Evolutionary conservation across 2,329 filamentous ascomycete genomes (phyloP).

Genomic region (Monosporascus sp.): DNA sequence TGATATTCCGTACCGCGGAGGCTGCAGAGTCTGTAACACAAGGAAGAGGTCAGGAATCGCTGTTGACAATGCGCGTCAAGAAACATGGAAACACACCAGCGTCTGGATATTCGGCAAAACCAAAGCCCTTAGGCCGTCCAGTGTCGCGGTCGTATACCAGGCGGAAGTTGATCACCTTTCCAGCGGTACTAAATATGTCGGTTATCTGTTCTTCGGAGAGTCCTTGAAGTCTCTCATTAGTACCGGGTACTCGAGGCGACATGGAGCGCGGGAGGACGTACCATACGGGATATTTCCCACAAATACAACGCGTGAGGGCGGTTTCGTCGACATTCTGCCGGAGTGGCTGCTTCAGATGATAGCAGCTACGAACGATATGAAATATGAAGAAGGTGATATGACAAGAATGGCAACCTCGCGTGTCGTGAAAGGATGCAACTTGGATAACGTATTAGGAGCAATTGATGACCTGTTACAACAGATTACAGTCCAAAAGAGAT

Average conservation of each 20-base stretch:
- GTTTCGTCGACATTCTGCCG: constrained; percentile 60
- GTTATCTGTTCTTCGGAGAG: constrained; percentile 94
- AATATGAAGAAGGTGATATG: background rate
- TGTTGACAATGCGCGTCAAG: background rate
- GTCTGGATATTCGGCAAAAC: constrained; percentile 93
- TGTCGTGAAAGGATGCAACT: background rate
- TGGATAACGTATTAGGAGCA: background rate
- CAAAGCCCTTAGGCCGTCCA: constrained; percentile 90
- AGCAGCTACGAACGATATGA: no score
- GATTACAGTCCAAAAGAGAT: no score
- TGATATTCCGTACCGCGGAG: constrained; percentile 89
- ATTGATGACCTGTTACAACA: background rate
- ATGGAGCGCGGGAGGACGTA: constrained; percentile 25
- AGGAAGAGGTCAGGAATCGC: constrained; percentile 2
- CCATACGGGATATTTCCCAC: constrained; percentile 84
- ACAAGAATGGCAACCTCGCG: background rate
- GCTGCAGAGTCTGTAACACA: constrained; percentile 64
- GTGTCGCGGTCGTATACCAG: constrained; percentile 95
- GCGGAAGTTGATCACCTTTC: constrained; percentile 85
- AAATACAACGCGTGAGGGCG: constrained; percentile 74
- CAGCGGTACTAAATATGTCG: constrained; percentile 86
- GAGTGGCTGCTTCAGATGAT: no score
- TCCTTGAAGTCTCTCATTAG: constrained; percentile 45
- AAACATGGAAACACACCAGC: constrained; percentile 51
- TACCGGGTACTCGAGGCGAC: background rate